These are phyloP conservation scores for Backusella tuberculispora DNA, from an alignment of 192 early-diverging fungal species.

Conservation along the genomic window DNA sequence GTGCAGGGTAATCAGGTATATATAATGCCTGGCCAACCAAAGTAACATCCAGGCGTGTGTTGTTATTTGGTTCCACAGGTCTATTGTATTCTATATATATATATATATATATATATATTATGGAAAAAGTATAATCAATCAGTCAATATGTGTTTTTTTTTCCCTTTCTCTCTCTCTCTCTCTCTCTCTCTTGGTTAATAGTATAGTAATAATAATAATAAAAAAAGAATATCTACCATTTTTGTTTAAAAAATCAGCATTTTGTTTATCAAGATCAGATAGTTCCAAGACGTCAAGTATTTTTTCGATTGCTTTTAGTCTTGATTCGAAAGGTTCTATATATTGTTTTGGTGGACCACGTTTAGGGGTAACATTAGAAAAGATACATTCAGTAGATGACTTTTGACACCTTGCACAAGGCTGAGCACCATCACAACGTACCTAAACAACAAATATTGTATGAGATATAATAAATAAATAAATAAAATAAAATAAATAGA, in stretches of 20 bases:
- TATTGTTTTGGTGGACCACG: slow-evolving; percentile 44
- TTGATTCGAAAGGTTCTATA: slow-evolving; percentile 30
- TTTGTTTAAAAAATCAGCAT: background rate
- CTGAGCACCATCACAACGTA: slow-evolving; percentile 44
- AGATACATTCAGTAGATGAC: slow-evolving; percentile 33
- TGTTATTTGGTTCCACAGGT: background rate
- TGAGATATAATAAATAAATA: slow-evolving; percentile 16
- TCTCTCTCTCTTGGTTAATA: background rate
- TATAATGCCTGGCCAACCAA: slow-evolving; percentile 29
- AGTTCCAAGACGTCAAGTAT: slow-evolving; percentile 20
- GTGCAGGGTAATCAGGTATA: slow-evolving; percentile 22
- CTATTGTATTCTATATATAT: background rate
- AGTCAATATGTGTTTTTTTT: background rate
- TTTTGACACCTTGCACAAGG: slow-evolving; percentile 40
- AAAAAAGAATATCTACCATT: background rate
- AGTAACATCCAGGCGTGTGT: slow-evolving; percentile 13
- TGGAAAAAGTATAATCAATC: background rate
- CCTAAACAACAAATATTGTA: slow-evolving; percentile 21
- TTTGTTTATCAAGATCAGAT: background rate
- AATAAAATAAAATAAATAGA: slow-evolving; percentile 11
- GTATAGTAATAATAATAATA: background rate
- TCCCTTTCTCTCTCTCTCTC: background rate
- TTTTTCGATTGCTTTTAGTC: slow-evolving; percentile 35
- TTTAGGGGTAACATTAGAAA: slow-evolving; percentile 31
- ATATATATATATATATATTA: background rate